phyloP scores from a whole-genome alignment of 2,329 filamentous ascomycete species.

The Botrytis galanthina region DNA sequence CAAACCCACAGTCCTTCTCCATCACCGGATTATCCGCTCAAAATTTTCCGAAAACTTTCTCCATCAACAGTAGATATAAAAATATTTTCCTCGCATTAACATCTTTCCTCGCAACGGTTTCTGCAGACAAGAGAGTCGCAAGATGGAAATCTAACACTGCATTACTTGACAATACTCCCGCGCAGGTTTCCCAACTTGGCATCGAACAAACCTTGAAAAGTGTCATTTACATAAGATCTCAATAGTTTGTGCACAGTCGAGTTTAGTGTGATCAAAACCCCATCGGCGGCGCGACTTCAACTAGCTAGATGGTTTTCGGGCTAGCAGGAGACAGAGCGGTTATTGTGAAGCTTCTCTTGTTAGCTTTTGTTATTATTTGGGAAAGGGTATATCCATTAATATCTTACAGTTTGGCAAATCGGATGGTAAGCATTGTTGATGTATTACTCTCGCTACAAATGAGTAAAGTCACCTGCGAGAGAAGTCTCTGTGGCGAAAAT shows the following conservation, averaged over 20 bases:
- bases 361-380: no score
- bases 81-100: not conserved
- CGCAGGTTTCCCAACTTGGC: not conserved
- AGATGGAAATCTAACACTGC: not conserved
- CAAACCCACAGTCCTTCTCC: not conserved
- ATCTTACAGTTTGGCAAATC: not conserved
- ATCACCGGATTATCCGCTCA: accelerated
- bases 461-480: not conserved
- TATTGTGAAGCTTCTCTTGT: not conserved
- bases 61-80: not conserved
- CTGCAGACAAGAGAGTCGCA: not conserved
- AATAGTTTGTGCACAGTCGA: no score
- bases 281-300: not conserved
- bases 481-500: not conserved
- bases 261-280: no score
- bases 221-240: not conserved
- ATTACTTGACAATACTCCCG: not conserved
- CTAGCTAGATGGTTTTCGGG: not conserved
- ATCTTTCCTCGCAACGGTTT: not conserved
- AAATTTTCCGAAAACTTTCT: not conserved
- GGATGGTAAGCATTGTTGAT: not conserved
- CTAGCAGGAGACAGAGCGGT: not conserved
- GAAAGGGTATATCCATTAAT: no score
- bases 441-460: not conserved
- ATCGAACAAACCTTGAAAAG: not conserved